A percentile compares a stretch with the other conserved stretches of the same genome.
phyloP scores from a whole-genome alignment of 2,329 filamentous ascomycete genomes.

The Microdochium nivale region DNA sequence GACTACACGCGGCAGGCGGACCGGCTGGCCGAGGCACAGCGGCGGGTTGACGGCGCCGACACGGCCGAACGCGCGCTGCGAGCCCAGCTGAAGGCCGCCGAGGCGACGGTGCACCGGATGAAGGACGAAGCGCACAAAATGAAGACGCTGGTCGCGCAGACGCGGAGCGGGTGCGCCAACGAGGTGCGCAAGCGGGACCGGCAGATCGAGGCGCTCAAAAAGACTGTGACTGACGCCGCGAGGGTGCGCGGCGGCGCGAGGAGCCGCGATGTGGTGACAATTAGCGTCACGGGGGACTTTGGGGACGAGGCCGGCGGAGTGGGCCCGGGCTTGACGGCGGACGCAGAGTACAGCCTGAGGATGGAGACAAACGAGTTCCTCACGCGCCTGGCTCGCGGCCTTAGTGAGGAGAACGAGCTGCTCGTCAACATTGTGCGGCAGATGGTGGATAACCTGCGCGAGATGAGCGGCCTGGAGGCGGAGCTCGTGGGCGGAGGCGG shows the following conservation, averaged over 20 bases:
- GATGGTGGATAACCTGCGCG: constrained; percentile 62
- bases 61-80: constrained; percentile 64
- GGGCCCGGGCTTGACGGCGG: constrained; percentile 23
- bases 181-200: constrained; percentile 86
- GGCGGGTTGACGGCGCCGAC: constrained; percentile 50
- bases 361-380: constrained; percentile 89
- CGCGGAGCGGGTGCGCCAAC: constrained; percentile 78
- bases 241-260: constrained; percentile 50
- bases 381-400: constrained; percentile 69
- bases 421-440: constrained; percentile 64
- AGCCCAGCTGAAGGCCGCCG: constrained; percentile 63
- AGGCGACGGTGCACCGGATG: constrained; percentile 64
- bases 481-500: constrained; percentile 17
- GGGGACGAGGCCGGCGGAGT: constrained; percentile 21
- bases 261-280: constrained; percentile 45
- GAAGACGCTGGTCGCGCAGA: constrained; percentile 72
- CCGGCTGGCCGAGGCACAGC: constrained; percentile 43
- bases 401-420: constrained; percentile 89
- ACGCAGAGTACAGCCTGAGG: constrained; percentile 60
- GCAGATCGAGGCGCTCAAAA: constrained; percentile 82
- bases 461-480: constrained; percentile 53
- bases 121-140: constrained; percentile 77
- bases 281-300: constrained; percentile 47
- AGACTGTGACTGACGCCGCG: constrained; percentile 66
- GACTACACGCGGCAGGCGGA: constrained; percentile 54